These are phyloP conservation scores for Marasmius tenuissimus DNA, from an alignment of 1,284 basidiomycete species.

Conservation along the genomic window DNA sequence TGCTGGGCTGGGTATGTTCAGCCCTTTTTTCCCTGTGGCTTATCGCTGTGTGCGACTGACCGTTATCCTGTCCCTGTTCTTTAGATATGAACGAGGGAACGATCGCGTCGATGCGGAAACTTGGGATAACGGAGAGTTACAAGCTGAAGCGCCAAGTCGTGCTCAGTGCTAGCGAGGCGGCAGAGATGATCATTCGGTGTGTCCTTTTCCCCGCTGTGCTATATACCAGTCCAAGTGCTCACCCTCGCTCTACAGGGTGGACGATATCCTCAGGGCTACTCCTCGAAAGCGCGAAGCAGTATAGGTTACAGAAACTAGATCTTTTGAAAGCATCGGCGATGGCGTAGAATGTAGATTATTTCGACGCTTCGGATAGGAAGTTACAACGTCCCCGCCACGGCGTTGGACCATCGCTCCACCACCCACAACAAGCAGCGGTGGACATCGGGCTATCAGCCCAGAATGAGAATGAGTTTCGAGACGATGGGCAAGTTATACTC, in stretches of 20 bases:
- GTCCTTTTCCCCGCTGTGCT: slow-evolving; percentile 29
- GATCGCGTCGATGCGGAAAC: slow-evolving; percentile 85
- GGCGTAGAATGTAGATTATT: too few relatives aligned
- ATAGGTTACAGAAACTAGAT: slow-evolving; percentile 24
- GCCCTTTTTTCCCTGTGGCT: slow-evolving; percentile 25
- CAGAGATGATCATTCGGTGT: slow-evolving; percentile 97
- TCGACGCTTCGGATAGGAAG: too few relatives aligned
- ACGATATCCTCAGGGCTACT: slow-evolving; percentile 66
- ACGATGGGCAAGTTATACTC: too few relatives aligned
- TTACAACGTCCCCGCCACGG: too few relatives aligned
- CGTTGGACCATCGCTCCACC: too few relatives aligned
- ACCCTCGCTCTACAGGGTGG: slow-evolving; percentile 44
- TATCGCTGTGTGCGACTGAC: neutral
- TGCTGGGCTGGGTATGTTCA: slow-evolving; percentile 74
- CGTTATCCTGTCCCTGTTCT: too few relatives aligned
- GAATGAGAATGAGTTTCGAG: too few relatives aligned
- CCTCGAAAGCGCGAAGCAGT: slow-evolving; percentile 68
- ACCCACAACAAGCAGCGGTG: too few relatives aligned
- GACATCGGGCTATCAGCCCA: too few relatives aligned
- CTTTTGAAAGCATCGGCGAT: too few relatives aligned
- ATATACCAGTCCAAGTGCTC: slow-evolving; percentile 4
- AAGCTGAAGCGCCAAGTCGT: slow-evolving; percentile 98
- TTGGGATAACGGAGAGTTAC: slow-evolving; percentile 95
- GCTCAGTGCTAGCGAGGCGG: slow-evolving; percentile 91
- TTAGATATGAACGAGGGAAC: slow-evolving; percentile 86